Conservation (phyloP, 768 basidiomycete species). For the Amanita thiersii region DNA sequence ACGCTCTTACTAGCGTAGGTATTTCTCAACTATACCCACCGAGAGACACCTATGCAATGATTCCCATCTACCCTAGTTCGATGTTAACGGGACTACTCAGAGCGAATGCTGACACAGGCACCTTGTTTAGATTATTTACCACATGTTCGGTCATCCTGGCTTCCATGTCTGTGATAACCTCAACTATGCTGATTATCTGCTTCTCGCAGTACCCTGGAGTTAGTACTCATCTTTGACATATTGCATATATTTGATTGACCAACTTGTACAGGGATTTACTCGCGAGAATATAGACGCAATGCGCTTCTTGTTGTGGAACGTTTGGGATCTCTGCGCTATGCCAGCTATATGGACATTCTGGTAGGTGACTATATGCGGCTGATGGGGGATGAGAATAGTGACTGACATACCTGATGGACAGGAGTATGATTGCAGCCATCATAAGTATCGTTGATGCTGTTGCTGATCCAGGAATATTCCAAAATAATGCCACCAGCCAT, state of each 20-base stretch:
- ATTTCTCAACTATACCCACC: not conserved
- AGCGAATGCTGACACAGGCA: not conserved
- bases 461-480: too few species aligned
- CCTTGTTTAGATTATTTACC: slow-evolving; percentile 1
- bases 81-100: not conserved
- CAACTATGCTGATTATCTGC: slow-evolving; percentile 1
- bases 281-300: too few species aligned
- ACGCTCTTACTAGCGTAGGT: slow-evolving; percentile 3
- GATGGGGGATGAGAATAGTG: too few species aligned
- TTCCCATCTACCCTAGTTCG: too few species aligned
- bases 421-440: too few species aligned
- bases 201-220: not conserved
- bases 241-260: too few species aligned
- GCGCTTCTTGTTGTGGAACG: not conserved
- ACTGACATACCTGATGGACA: too few species aligned
- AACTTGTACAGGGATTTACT: too few species aligned
- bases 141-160: not conserved
- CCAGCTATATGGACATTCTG: slow-evolving; percentile 1
- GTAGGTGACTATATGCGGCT: not conserved
- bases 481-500: too few species aligned
- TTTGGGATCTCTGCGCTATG: slow-evolving; percentile 1
- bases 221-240: not conserved
- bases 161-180: not conserved
- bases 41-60: not conserved
- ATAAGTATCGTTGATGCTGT: too few species aligned